A percentile compares a stretch with the other conserved stretches of the same genome.
These are phyloP conservation scores for Castanea crenata DNA, from an alignment of 306 rosid genomes.

Conservation along the genomic window DNA sequence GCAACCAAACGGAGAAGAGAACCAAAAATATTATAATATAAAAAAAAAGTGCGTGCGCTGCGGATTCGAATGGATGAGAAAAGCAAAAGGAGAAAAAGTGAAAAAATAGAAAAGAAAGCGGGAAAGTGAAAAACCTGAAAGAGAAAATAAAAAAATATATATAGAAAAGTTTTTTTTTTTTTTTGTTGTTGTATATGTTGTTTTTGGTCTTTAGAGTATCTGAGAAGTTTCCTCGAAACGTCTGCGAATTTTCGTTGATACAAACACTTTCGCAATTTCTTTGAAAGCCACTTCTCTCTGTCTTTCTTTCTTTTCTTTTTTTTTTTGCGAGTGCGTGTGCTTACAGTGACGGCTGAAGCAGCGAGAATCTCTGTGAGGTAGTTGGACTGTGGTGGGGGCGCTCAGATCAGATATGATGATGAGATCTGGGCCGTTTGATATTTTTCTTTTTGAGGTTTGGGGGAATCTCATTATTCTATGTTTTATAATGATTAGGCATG, in stretches of 20 bases:
- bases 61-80: constrained; percentile 4
- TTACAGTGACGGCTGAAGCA: constrained; percentile 25
- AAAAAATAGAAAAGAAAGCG: constrained; percentile 16
- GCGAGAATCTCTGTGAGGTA: constrained; percentile 10
- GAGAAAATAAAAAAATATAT: background rate
- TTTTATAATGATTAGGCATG: constrained; percentile 1
- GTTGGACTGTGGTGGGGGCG: background rate
- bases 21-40: too few relatives aligned
- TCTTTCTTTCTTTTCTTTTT: constrained; percentile 12
- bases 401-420: background rate
- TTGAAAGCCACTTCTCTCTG: background rate
- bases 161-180: too few relatives aligned
- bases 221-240: constrained; percentile 67
- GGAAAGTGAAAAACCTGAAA: constrained; percentile 24
- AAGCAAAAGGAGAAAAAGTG: background rate
- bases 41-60: too few relatives aligned
- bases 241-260: constrained; percentile 48
- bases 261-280: constrained; percentile 18
- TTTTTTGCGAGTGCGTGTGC: constrained; percentile 12
- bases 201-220: background rate
- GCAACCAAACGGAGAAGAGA: background rate
- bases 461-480: constrained; percentile 9
- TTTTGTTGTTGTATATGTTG: background rate
- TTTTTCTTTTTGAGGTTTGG: background rate
- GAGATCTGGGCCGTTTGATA: constrained; percentile 30